These are phyloP conservation scores for Wallacemonas sp. DNA, from an alignment of 208 protist species.

Conservation along the genomic window DNA sequence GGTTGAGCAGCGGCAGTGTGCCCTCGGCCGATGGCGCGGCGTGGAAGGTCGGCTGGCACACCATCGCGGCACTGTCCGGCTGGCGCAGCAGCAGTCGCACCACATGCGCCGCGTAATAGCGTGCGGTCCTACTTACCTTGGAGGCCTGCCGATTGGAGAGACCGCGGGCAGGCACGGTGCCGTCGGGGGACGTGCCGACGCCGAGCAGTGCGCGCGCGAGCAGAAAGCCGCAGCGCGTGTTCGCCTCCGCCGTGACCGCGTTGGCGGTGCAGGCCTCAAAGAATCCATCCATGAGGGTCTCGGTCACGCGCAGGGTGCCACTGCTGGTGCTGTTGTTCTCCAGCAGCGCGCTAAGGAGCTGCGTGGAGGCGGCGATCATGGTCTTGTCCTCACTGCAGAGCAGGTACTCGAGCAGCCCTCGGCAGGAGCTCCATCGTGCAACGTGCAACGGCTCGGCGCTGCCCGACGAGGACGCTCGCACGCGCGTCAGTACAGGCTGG, in stretches of 20 bases:
- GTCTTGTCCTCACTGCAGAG: slow-evolving; percentile 56
- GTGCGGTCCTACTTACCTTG: slow-evolving; percentile 26
- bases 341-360: slow-evolving; percentile 45
- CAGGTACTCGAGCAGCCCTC: slow-evolving; percentile 61
- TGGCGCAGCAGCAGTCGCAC: slow-evolving; percentile 44
- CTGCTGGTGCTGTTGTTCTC: slow-evolving; percentile 8
- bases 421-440: slow-evolving; percentile 38
- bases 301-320: slow-evolving; percentile 1
- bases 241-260: not conserved
- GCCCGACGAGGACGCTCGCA: not conserved
- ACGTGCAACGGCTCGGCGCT: slow-evolving; percentile 15
- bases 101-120: slow-evolving; percentile 78
- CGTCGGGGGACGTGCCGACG: no score
- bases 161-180: no score
- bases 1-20: slow-evolving; percentile 3
- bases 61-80: slow-evolving; percentile 17
- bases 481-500: slow-evolving; percentile 4
- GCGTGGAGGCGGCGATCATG: slow-evolving; percentile 45
- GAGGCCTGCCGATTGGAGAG: not conserved
- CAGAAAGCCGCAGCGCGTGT: not conserved
- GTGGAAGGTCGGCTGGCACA: slow-evolving; percentile 7
- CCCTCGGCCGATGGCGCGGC: not conserved
- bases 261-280: slow-evolving; percentile 11
- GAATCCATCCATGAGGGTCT: slow-evolving; percentile 12
- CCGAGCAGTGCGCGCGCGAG: slow-evolving; percentile 8